phyloP scores from a whole-genome alignment of 192 early-diverging fungal species.

The Backusella tarrabulga region DNA sequence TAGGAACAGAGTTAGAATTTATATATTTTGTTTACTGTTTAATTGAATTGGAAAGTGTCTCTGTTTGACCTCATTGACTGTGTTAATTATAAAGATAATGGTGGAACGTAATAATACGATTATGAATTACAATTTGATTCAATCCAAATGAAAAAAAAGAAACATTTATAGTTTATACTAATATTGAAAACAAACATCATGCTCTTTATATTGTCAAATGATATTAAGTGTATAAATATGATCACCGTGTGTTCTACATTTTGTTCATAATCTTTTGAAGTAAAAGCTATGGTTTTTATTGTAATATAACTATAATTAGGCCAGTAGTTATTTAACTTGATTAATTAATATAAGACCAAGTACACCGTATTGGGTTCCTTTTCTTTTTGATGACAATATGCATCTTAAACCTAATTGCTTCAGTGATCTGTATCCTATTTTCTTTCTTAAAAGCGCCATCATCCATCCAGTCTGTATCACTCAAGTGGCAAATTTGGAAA shows the following conservation, averaged over 20 bases:
- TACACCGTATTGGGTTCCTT: constrained; percentile 27
- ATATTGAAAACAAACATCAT: constrained; percentile 1
- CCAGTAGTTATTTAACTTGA: not conserved
- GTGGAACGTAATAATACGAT: not conserved
- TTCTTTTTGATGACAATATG: constrained; percentile 47
- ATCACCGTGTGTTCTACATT: constrained; percentile 35
- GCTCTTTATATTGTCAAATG: not conserved
- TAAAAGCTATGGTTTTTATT: constrained; percentile 50
- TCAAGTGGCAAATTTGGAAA: constrained; percentile 32
- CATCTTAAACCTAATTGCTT: constrained; percentile 36
- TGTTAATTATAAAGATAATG: constrained; percentile 1
- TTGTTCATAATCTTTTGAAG: constrained; percentile 49
- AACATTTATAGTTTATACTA: not conserved
- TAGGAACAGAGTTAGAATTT: not conserved
- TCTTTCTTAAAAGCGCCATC: constrained; percentile 26
- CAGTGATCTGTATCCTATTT: constrained; percentile 46
- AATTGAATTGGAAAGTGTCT: constrained; percentile 12
- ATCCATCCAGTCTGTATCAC: not conserved
- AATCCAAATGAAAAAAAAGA: constrained; percentile 19
- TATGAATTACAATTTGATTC: constrained; percentile 6
- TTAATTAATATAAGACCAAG: constrained; percentile 46
- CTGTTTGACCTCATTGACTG: constrained; percentile 11
- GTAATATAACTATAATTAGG: not conserved
- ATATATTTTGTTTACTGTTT: constrained; percentile 4
- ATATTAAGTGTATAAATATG: not conserved